Conservation (phyloP, 495 filamentous ascomycete species). For the Talaromyces borbonicus region DNA sequence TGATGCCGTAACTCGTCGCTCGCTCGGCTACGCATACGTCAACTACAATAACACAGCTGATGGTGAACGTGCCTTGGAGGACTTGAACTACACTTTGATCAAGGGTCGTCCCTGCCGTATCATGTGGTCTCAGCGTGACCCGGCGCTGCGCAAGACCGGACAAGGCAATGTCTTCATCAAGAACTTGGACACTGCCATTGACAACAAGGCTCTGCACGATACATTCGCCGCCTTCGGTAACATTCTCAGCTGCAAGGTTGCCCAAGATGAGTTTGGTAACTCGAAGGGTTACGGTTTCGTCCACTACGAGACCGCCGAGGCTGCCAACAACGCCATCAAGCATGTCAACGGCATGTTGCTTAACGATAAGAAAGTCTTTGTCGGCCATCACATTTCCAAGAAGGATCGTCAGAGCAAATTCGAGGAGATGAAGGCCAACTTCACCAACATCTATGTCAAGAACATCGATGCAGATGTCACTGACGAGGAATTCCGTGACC, state of each 20-base stretch:
- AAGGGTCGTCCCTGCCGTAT: conserved; percentile 99
- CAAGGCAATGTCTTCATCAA: conserved; percentile 99
- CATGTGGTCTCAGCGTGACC: conserved; percentile 99
- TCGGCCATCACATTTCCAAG: conserved; percentile 98
- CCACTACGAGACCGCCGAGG: conserved; percentile 99
- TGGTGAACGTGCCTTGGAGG: conserved; percentile 95
- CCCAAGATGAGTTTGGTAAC: conserved; percentile 88
- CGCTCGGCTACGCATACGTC: conserved; percentile 98
- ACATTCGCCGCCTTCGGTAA: conserved; percentile 99
- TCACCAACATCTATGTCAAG: conserved; percentile 99
- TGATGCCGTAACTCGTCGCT: conserved; percentile 96
- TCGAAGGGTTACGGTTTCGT: conserved; percentile 99
- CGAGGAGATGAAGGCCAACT: conserved; percentile 99
- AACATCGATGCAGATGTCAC: conserved; percentile 81
- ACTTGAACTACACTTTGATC: conserved; percentile 99
- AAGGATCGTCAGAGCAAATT: conserved; percentile 99
- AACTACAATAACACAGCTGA: conserved; percentile 98
- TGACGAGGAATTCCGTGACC: conserved; percentile 86
- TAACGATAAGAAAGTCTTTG: conserved; percentile 99
- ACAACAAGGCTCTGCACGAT: conserved; percentile 99
- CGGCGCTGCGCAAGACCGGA: conserved; percentile 96
- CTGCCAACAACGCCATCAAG: conserved; percentile 94
- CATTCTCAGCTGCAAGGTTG: conserved; percentile 99
- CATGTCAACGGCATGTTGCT: conserved; percentile 99
- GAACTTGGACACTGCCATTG: conserved; percentile 95